These are phyloP conservation scores for Kazachstania kunashirensis DNA, from an alignment of 805 yeast species.

Conservation along the genomic window DNA sequence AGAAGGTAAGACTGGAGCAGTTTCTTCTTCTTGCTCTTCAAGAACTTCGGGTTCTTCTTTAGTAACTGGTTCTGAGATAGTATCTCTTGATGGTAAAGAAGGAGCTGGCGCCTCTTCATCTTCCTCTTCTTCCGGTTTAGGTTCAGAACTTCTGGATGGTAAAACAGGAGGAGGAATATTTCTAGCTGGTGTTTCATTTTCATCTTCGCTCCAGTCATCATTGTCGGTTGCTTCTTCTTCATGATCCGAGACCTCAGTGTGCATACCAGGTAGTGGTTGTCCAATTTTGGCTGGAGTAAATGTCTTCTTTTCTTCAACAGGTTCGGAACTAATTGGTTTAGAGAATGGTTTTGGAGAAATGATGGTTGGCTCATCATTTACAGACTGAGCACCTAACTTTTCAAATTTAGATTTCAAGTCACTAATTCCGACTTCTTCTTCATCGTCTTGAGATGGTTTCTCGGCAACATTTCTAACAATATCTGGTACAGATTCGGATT, in stretches of 20 bases:
- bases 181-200: constrained; percentile 9
- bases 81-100: constrained; percentile 4
- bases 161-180: constrained; percentile 7
- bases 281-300: constrained; percentile 16
- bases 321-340: constrained; percentile 7
- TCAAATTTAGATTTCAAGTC: constrained; percentile 34
- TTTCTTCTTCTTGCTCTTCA: constrained; percentile 17
- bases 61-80: constrained; percentile 10
- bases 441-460: constrained; percentile 20
- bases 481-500: neutral
- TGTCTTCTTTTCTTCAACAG: constrained; percentile 6
- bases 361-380: constrained; percentile 21
- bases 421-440: constrained; percentile 21
- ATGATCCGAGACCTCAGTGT: constrained; percentile 17
- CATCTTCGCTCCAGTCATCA: constrained; percentile 22
- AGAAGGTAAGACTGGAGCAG: constrained; percentile 21
- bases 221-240: constrained; percentile 17
- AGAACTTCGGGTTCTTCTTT: constrained; percentile 9
- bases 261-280: constrained; percentile 29
- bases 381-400: constrained; percentile 13
- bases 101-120: constrained; percentile 10
- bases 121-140: constrained; percentile 16
- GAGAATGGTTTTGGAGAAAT: constrained; percentile 22
- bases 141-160: constrained; percentile 11
- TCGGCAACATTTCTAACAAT: constrained; percentile 12